phyloP scores from a whole-genome alignment of 208 protist genomes.

The Leishmania gerbilli region DNA sequence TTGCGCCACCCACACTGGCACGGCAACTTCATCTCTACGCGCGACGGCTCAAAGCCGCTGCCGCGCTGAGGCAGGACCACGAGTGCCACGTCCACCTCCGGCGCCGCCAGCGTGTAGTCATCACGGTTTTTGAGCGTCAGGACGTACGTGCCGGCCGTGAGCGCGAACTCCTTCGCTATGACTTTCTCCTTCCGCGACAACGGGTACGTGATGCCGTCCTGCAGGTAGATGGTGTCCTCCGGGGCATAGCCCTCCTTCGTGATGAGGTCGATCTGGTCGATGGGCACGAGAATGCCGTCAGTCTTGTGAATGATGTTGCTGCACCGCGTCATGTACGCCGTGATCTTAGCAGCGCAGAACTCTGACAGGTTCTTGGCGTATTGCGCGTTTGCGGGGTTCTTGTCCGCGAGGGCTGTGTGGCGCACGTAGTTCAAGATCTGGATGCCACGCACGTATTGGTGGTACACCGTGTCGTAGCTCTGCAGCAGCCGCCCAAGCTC shows the following conservation, averaged over 20 bases:
- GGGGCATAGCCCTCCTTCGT: conserved; percentile 47
- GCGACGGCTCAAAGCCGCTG: conserved; percentile 33
- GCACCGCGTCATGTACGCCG: conserved; percentile 74
- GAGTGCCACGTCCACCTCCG: conserved; percentile 47
- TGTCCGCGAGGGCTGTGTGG: conserved; percentile 47
- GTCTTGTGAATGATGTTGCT: conserved; percentile 66
- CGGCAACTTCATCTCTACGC: conserved; percentile 46
- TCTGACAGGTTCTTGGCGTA: conserved; percentile 57
- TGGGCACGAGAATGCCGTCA: conserved; percentile 70
- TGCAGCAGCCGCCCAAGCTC: conserved; percentile 57
- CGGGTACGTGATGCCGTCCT: conserved; percentile 44
- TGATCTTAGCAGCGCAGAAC: conserved; percentile 75
- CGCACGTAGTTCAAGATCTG: conserved; percentile 85
- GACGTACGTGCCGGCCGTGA: conserved; percentile 72
- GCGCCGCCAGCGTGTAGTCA: conserved; percentile 71
- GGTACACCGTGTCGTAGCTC: conserved; percentile 59
- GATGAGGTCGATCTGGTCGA: conserved; percentile 56
- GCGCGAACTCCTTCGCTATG: conserved; percentile 44
- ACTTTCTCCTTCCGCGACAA: conserved; percentile 50
- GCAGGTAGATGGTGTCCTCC: conserved; percentile 50
- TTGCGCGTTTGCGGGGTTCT: conserved; percentile 31
- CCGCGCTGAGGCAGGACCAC: conserved; percentile 40
- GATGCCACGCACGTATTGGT: conserved; percentile 62
- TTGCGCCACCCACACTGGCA: conserved; percentile 66
- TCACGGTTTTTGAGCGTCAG: conserved; percentile 76